Evolutionary conservation across 768 basidiomycete species (phyloP).

Genomic region (Russula lepida): DNA sequence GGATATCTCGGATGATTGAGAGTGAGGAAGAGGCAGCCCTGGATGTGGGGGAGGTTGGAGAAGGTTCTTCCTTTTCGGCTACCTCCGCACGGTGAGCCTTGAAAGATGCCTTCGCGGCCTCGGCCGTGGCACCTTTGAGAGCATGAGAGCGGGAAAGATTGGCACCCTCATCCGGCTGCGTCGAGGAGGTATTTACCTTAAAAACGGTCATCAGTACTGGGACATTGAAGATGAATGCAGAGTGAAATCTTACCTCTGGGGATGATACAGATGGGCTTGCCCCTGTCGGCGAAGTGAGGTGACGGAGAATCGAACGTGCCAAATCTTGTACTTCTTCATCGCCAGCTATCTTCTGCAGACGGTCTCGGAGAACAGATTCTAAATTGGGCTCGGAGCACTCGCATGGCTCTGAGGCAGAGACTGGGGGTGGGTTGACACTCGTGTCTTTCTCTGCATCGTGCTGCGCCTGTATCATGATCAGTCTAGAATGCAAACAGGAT

Average conservation of each 20-base stretch:
- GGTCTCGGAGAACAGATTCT: neutral
- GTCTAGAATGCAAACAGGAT: neutral
- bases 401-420: neutral
- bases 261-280: neutral
- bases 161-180: neutral
- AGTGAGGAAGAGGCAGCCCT: neutral
- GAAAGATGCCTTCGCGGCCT: constrained; percentile 8
- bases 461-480: neutral
- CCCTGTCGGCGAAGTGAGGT: neutral
- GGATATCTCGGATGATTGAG: constrained; percentile 6
- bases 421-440: neutral
- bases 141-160: constrained; percentile 11
- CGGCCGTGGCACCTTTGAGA: constrained; percentile 11
- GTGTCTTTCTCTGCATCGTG: neutral
- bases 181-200: neutral
- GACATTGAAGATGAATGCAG: too few species aligned
- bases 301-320: neutral
- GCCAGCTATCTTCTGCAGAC: neutral
- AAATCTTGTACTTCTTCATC: constrained; percentile 9
- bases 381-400: neutral
- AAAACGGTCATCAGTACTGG: neutral
- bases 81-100: constrained; percentile 14
- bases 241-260: neutral
- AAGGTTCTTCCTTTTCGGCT: neutral
- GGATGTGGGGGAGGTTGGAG: neutral